These are phyloP conservation scores for Picea abies DNA, from an alignment of 83 land plant species.

Conservation along the genomic window DNA sequence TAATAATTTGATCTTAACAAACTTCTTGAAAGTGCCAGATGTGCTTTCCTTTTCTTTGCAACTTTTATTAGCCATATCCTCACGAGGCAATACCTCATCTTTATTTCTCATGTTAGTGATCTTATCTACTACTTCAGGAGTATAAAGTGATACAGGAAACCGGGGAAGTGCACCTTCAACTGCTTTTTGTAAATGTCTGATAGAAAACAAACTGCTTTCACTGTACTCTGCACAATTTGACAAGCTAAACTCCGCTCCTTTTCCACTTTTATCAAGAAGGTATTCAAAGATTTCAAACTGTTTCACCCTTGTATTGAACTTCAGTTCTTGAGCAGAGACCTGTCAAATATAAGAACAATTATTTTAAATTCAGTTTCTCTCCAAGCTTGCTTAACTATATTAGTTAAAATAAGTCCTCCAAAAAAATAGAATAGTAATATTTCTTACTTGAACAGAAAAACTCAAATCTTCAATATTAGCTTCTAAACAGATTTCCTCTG, in stretches of 20 bases:
- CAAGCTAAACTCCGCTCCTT: not conserved
- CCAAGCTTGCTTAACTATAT: not conserved
- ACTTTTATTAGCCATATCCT: not conserved
- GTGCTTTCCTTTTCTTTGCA: not conserved
- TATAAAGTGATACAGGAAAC: constrained; percentile 34
- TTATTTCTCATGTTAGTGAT: not conserved
- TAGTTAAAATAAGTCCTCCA: not conserved
- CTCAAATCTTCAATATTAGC: constrained; percentile 27
- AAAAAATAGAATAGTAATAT: not conserved
- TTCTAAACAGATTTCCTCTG: constrained; percentile 14
- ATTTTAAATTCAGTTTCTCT: not conserved
- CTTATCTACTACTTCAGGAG: not conserved
- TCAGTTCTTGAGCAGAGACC: constrained; percentile 46
- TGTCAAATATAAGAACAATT: constrained; percentile 20
- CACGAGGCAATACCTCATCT: not conserved
- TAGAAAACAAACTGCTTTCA: constrained; percentile 12
- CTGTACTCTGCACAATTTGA: not conserved
- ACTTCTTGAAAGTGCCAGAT: not conserved
- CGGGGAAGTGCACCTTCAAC: constrained; percentile 57
- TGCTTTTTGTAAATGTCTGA: constrained; percentile 37
- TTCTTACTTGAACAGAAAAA: constrained; percentile 55
- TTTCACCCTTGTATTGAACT: constrained; percentile 35
- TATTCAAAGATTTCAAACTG: constrained; percentile 43
- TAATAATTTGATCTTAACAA: constrained; percentile 35
- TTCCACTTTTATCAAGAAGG: constrained; percentile 12